phyloP scores from a whole-genome alignment of 108 stramenopile species.

The Cyclotella choctawhatcheeana region DNA sequence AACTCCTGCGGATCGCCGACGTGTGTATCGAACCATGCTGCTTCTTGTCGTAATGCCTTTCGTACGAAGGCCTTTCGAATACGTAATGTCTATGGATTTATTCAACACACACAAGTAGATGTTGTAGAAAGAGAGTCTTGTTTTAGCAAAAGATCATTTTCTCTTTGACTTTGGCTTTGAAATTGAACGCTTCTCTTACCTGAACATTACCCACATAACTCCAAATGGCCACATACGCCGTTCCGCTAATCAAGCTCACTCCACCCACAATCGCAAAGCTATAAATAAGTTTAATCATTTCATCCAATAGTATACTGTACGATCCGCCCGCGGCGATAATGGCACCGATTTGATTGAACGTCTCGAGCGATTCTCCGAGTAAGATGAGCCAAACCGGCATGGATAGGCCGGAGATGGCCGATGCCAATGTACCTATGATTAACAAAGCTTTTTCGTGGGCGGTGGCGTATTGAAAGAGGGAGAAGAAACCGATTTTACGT shows the following conservation, averaged over 20 bases:
- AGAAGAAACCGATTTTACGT: slow-evolving; percentile 18
- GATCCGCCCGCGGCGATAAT: slow-evolving; percentile 30
- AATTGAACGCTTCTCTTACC: too few species aligned
- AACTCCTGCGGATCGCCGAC: slow-evolving; percentile 48
- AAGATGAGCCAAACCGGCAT: slow-evolving; percentile 45
- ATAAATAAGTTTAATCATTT: slow-evolving; percentile 42
- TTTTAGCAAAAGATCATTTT: too few species aligned
- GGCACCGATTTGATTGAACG: slow-evolving; percentile 33
- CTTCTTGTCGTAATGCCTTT: slow-evolving; percentile 57
- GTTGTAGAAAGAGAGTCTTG: too few species aligned
- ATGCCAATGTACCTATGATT: slow-evolving; percentile 23
- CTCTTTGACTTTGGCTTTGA: too few species aligned
- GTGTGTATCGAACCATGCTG: slow-evolving; percentile 53
- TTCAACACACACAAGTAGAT: too few species aligned
- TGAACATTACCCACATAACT: slow-evolving; percentile 59
- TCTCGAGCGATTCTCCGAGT: slow-evolving; percentile 28
- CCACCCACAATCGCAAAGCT: slow-evolving; percentile 62
- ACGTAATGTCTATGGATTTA: slow-evolving; percentile 49
- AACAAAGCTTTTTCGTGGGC: slow-evolving; percentile 20
- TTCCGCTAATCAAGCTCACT: slow-evolving; percentile 46
- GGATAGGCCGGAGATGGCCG: slow-evolving; percentile 34
- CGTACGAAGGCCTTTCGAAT: slow-evolving; percentile 60
- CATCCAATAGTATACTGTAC: slow-evolving; percentile 25
- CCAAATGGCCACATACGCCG: slow-evolving; percentile 56
- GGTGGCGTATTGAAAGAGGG: slow-evolving; percentile 41